These are phyloP conservation scores for Albifimbria verrucaria DNA, from an alignment of 2,329 filamentous ascomycete species.

Conservation along the genomic window DNA sequence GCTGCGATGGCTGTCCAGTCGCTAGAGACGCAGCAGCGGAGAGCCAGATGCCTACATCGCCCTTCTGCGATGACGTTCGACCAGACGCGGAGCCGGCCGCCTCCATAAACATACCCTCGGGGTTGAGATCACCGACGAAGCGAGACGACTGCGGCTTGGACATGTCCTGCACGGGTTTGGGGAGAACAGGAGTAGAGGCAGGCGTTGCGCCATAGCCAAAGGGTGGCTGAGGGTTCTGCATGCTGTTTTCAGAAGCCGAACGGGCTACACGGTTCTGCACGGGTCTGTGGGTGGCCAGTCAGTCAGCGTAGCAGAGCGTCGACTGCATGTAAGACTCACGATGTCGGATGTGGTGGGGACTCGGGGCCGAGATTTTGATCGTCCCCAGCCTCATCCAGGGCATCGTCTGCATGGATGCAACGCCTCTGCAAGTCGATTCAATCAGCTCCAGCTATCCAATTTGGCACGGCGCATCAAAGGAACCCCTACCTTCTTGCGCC, in stretches of 20 bases:
- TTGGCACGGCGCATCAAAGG: not conserved
- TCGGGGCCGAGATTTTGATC: constrained; percentile 23
- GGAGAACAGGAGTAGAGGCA: constrained; percentile 5
- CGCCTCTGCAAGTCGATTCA: constrained; percentile 31
- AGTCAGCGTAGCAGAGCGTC: not conserved
- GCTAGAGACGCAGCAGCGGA: constrained; percentile 20
- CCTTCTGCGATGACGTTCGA: constrained; percentile 39
- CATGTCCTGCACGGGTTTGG: constrained; percentile 9
- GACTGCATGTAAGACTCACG: constrained; percentile 20
- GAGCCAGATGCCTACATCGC: constrained; percentile 56
- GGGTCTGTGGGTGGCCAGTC: constrained; percentile 9
- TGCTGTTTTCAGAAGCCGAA: not conserved
- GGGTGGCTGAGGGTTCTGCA: constrained; percentile 3
- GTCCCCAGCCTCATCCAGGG: constrained; percentile 20
- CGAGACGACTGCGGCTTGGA: constrained; percentile 33
- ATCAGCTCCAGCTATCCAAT: constrained; percentile 2
- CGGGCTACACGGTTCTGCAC: constrained; percentile 6
- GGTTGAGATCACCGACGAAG: constrained; percentile 58
- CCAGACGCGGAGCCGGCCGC: constrained; percentile 37
- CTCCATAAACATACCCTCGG: constrained; percentile 57
- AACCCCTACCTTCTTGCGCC: constrained; percentile 49
- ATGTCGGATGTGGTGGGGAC: constrained; percentile 24
- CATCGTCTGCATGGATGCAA: constrained; percentile 39
- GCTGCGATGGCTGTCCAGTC: constrained; percentile 28
- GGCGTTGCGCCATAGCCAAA: constrained; percentile 12